Percentiles rank a stretch among this genome's conserved stretches.
These are phyloP conservation scores for Candida vartiovaarae DNA, from an alignment of 805 yeast species.

Conservation along the genomic window DNA sequence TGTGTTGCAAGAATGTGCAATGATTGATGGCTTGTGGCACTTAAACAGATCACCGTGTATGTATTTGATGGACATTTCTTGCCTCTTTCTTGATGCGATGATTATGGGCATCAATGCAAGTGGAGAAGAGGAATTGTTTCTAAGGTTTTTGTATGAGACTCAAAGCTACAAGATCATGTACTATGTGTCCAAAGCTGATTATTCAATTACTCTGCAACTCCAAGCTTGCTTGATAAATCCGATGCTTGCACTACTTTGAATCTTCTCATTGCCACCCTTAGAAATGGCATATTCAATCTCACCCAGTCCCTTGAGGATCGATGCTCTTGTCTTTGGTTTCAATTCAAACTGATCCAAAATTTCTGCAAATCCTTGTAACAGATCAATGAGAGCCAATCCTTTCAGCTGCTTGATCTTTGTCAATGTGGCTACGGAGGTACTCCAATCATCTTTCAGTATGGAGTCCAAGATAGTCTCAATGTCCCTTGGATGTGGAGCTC, in stretches of 20 bases:
- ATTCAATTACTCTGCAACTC: constrained; percentile 23
- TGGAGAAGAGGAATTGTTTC: too few species aligned
- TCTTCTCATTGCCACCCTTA: constrained; percentile 85
- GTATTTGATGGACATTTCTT: constrained; percentile 26
- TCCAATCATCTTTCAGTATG: constrained; percentile 83
- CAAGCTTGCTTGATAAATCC: constrained; percentile 65
- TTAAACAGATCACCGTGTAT: constrained; percentile 52
- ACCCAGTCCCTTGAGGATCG: constrained; percentile 62
- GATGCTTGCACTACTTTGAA: constrained; percentile 84
- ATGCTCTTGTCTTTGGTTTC: constrained; percentile 51
- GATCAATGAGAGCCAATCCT: constrained; percentile 87
- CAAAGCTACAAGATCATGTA: too few species aligned
- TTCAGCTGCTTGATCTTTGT: constrained; percentile 56
- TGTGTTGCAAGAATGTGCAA: constrained; percentile 79
- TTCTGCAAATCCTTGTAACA: constrained; percentile 69
- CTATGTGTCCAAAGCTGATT: too few species aligned
- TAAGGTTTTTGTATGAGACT: too few species aligned
- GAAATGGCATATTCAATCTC: constrained; percentile 90
- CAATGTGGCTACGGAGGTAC: constrained; percentile 62
- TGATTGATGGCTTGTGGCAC: constrained; percentile 31
- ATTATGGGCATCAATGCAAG: too few species aligned
- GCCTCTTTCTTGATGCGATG: too few species aligned
- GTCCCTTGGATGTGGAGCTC: constrained; percentile 89
- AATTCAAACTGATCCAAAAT: constrained; percentile 65
- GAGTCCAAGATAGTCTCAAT: constrained; percentile 69